Conservation (phyloP, 306 rosid genomes). For the Corylus heterophylla region DNA sequence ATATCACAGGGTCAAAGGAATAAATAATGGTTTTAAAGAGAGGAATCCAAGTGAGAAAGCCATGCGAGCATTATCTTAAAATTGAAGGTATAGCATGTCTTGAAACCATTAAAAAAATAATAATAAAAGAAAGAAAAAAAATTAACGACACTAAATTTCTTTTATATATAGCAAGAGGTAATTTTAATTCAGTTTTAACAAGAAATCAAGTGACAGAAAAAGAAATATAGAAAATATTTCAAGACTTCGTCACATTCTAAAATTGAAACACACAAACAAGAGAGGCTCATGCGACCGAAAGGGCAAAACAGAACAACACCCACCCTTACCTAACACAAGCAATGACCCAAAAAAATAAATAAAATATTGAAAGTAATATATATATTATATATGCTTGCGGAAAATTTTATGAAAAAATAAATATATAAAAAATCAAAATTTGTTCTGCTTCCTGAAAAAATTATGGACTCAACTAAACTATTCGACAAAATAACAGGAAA, state of each 20-base stretch:
- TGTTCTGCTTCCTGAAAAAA: neutral
- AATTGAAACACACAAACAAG: neutral
- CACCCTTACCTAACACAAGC: constrained; percentile 43
- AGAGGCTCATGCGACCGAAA: constrained; percentile 28
- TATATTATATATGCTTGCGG: neutral
- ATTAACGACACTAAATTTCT: neutral
- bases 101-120: neutral
- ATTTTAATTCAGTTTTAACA: neutral
- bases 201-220: neutral
- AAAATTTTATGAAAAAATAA: neutral
- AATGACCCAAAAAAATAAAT: neutral
- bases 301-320: constrained; percentile 24
- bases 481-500: neutral
- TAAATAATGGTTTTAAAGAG: neutral
- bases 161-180: neutral
- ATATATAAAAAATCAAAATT: neutral
- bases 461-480: neutral
- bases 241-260: no score
- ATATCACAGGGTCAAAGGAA: neutral
- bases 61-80: neutral
- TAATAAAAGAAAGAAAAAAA: no score
- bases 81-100: neutral
- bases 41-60: neutral
- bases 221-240: no score
- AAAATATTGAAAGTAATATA: neutral